phyloP scores from a whole-genome alignment of 192 early-diverging fungal genomes.

The Coemansia sp. region DNA sequence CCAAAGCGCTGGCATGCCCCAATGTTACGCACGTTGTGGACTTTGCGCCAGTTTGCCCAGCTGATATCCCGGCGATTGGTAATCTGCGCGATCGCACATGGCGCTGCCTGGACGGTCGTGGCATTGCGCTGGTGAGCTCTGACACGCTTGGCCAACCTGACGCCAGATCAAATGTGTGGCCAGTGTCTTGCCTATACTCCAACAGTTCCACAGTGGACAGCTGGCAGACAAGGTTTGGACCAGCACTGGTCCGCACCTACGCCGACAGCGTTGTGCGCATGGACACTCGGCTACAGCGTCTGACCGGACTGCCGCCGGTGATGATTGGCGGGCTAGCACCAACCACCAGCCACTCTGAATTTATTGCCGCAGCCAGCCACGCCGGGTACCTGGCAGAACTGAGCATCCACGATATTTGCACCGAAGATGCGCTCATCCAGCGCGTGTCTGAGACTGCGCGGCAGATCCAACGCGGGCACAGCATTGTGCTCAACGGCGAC shows the following conservation, averaged over 20 bases:
- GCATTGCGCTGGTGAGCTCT: conserved; percentile 55
- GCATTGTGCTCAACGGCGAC: conserved; percentile 82
- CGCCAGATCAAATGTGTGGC: not conserved
- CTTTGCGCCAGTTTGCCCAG: conserved; percentile 66
- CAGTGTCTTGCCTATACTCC: not conserved
- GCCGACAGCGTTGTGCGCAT: conserved; percentile 70
- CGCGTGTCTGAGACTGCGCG: conserved; percentile 75
- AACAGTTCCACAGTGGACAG: conserved; percentile 42
- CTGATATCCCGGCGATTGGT: conserved; percentile 64
- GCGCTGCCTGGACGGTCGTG: conserved; percentile 81
- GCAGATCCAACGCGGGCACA: conserved; percentile 72
- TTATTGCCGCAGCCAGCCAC: conserved; percentile 84
- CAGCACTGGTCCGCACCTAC: conserved; percentile 61
- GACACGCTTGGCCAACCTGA: not conserved
- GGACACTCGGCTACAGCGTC: conserved; percentile 79
- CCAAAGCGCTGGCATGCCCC: conserved; percentile 9
- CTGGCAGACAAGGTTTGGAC: conserved; percentile 79
- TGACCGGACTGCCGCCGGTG: conserved; percentile 82
- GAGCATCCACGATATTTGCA: conserved; percentile 79
- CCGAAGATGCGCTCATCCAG: conserved; percentile 65
- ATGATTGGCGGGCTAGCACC: conserved; percentile 91
- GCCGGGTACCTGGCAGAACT: conserved; percentile 94
- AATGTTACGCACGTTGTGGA: conserved; percentile 74
- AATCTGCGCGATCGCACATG: conserved; percentile 57
- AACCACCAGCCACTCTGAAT: conserved; percentile 71